Base-by-base conservation (phyloP, 768 basidiomycete genomes). In the Mrakia hoshinonis region DNA sequence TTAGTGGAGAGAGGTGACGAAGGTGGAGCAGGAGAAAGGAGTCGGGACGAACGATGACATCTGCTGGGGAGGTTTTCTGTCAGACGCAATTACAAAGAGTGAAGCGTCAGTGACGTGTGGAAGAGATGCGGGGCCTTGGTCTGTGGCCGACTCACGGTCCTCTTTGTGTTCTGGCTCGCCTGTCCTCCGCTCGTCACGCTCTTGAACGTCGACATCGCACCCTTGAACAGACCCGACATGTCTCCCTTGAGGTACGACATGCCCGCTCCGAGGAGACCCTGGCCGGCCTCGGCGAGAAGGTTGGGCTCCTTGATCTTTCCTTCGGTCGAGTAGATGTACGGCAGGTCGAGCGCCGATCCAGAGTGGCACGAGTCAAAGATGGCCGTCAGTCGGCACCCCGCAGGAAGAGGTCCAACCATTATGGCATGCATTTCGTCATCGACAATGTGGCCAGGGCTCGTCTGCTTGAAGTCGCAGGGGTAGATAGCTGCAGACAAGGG, bases 251-350 rank as follows among this genome's bases (percentile, higher is more conserved):
- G 68, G 77, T 92, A 95, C 12, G 89, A 87, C 36, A 83, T 81
- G 2, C 90, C 85, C 1, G 91, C 90, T 29, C 85, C 84, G n/a
- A 95, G 78, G 4, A 96, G 81, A 10, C 91, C 91, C 77, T 90
- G 86, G 0, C 92, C 93, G 4, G 94, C 93, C 77, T 91, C 92
- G 11, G 87, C 84, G 13, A 87, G 87, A 20, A 92, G 81, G 77
- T 96, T 94, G 43, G 94, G 92, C 78, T 96, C 92, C 79, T 97
- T 96, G 78, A 97, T 81, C 77, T 91, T 92, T 62, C 93, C 93
- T 81, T 97, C 92, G 9, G 92, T 95, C 26, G 92, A 92, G 81
- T 97, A 97, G 72, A 77, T 75, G 76, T 81, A 81, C 15, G 81
- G 81, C 34, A 82, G 73, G 72, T 82, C 92, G 24, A 94, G 83